phyloP scores from a whole-genome alignment of 768 basidiomycete genomes.

The Tulasnella sp. region DNA sequence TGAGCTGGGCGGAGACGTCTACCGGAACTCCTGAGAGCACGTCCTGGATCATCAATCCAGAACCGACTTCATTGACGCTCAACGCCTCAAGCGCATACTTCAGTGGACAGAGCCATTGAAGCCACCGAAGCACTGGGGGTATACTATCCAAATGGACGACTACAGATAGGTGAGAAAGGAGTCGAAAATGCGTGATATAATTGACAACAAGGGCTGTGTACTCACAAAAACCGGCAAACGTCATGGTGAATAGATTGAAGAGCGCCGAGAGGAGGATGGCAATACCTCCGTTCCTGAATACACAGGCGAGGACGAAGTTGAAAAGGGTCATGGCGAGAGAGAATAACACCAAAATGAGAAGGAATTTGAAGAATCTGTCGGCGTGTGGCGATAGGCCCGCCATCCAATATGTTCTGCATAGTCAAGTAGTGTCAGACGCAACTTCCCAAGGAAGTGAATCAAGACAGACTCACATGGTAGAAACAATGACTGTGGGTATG shows the following conservation, averaged over 20 bases:
- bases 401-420: constrained; percentile 81
- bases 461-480: constrained; percentile 52
- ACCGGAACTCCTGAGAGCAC: constrained; percentile 72
- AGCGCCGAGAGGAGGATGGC: constrained; percentile 74
- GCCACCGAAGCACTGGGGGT: constrained; percentile 85
- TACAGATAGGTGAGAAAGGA: not conserved
- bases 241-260: constrained; percentile 38
- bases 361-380: constrained; percentile 86
- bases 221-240: constrained; percentile 70
- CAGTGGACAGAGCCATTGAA: constrained; percentile 81
- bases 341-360: constrained; percentile 79
- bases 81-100: constrained; percentile 80
- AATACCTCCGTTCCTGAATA: constrained; percentile 78
- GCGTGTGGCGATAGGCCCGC: constrained; percentile 73
- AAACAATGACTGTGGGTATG: constrained; percentile 78
- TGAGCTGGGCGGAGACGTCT: constrained; percentile 63
- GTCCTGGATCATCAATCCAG: constrained; percentile 77
- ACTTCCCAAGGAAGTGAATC: not conserved
- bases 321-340: constrained; percentile 78
- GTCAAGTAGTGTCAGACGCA: not conserved
- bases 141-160: constrained; percentile 74
- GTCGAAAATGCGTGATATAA: not conserved
- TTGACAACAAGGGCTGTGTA: not conserved
- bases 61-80: constrained; percentile 82
- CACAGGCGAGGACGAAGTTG: constrained; percentile 79